Base-by-base conservation (phyloP, 176 grass and related monocot species). In the Zizania latifolia region DNA sequence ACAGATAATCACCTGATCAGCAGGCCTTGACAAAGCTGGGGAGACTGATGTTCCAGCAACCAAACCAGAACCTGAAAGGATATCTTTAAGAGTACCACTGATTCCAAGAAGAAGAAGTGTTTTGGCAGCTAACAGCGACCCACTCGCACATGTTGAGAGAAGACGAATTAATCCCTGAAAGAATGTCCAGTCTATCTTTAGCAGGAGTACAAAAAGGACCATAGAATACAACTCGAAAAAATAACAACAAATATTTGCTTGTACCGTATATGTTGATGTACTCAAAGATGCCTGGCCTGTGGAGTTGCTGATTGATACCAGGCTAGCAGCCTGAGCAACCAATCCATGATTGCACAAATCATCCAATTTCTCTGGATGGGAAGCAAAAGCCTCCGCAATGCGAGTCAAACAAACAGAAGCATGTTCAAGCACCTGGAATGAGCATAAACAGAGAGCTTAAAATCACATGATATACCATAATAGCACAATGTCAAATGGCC, bases 341-440 rank as follows among this genome's bases (percentile, higher is more conserved):
- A 97, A 88, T 59, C 87, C 93, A 83, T 97, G 87, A 78, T 88
- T 92, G 62, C 93, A 97, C 24, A 97, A 74, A 29, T 90, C 84
- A 43, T 97, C 90, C n/a, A 97, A 68, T 86, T 88, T 97, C 21
- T 92, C 87, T 55, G 93, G 85, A 57, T 37, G 84, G 33, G 75
- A 88, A 24, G 90, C 82, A 86, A 97, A 92, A 35, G 93, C 78
- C 79, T 97, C 93, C 8, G 82, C 90, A 58, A 92, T 97, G 46
- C 82, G 87, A 14, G 90, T 97, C 43, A 93, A 58, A 35, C 93
- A 97, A 81, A 88, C 82, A 27, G 93, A 97, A 78, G 93, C 90
- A 90, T 88, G 90, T 82, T 97, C 90, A 1, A 97, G 78, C 6
- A 97, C 89, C 93, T 97, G 38, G 28, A 85, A 89, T 72, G 60